Percentiles rank a stretch among this genome's conserved stretches.
Conservation (phyloP, 1,284 basidiomycete species). For the Wallemia ichthyophaga region DNA sequence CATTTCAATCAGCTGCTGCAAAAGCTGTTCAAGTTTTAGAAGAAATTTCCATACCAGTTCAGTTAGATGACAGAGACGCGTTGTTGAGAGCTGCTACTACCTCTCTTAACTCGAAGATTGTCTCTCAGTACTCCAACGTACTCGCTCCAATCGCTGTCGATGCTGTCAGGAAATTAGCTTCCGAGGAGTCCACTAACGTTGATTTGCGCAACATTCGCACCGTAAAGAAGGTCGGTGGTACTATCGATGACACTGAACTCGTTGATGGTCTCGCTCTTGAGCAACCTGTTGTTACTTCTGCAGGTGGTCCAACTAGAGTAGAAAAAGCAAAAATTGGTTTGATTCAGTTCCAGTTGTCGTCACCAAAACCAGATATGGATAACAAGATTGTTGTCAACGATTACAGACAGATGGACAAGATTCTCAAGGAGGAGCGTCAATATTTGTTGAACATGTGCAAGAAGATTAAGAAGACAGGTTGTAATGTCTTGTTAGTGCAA, state of each 20-base stretch:
- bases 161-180: slow-evolving; percentile 71
- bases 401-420: slow-evolving; percentile 99
- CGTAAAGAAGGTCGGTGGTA: slow-evolving; percentile 95
- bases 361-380: slow-evolving; percentile 99
- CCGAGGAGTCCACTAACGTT: slow-evolving; percentile 63
- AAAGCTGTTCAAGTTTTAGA: slow-evolving; percentile 86
- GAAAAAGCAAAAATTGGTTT: slow-evolving; percentile 98
- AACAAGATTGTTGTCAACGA: slow-evolving; percentile 98
- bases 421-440: slow-evolving; percentile 93
- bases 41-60: slow-evolving; percentile 74
- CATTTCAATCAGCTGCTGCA: slow-evolving; percentile 67
- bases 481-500: slow-evolving; percentile 93
- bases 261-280: slow-evolving; percentile 87
- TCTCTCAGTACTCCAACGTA: slow-evolving; percentile 93
- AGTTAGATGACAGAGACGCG: slow-evolving; percentile 59
- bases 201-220: slow-evolving; percentile 87
- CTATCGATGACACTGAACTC: slow-evolving; percentile 94
- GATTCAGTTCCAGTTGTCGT: slow-evolving; percentile 92
- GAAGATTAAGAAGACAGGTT: slow-evolving; percentile 96
- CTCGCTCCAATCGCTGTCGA: slow-evolving; percentile 89
- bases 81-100: slow-evolving; percentile 81
- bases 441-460: slow-evolving; percentile 97
- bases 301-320: slow-evolving; percentile 75
- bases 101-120: slow-evolving; percentile 94
- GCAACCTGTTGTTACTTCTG: slow-evolving; percentile 68